phyloP scores from a whole-genome alignment of 148 eudicot genomes.

The Euryodendron excelsum region DNA sequence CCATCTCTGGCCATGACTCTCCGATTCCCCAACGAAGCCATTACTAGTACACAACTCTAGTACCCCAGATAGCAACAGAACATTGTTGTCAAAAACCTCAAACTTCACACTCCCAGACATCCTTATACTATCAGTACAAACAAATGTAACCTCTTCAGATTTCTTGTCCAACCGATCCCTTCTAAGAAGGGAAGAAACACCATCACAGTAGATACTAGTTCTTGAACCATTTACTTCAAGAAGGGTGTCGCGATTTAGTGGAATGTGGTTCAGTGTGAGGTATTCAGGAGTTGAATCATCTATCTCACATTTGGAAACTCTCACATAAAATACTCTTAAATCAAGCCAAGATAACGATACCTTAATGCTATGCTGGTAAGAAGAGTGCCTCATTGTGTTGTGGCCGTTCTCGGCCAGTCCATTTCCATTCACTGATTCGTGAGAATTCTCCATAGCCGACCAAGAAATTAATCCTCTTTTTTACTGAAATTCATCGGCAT shows the following conservation, averaged over 20 bases:
- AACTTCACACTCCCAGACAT: conserved; percentile 62
- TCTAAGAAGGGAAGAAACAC: conserved; percentile 52
- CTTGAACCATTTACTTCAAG: conserved; percentile 71
- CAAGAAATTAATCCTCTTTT: conserved; percentile 14
- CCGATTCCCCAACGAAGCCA: conserved; percentile 37
- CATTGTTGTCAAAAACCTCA: conserved; percentile 61
- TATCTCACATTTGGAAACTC: conserved; percentile 55
- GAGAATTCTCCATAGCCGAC: conserved; percentile 37
- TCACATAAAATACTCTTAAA: conserved; percentile 67
- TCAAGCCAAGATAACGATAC: conserved; percentile 59
- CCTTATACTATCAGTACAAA: conserved; percentile 68
- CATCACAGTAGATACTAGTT: conserved; percentile 60
- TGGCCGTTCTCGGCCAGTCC: conserved; percentile 23
- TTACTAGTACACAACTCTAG: conserved; percentile 42
- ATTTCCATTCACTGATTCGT: conserved; percentile 34
- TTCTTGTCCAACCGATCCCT: conserved; percentile 70
- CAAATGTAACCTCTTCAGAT: conserved; percentile 72
- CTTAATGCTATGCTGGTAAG: conserved; percentile 27
- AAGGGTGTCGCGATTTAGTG: conserved; percentile 63
- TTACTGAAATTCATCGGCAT: conserved; percentile 15
- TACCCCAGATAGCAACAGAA: conserved; percentile 56
- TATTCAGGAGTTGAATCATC: conserved; percentile 62
- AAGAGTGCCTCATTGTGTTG: conserved; percentile 22
- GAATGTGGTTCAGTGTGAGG: conserved; percentile 68
- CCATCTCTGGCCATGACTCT: conserved; percentile 45